Conservation (phyloP, 176 grass and related monocot genomes). For the Otatea glauca region DNA sequence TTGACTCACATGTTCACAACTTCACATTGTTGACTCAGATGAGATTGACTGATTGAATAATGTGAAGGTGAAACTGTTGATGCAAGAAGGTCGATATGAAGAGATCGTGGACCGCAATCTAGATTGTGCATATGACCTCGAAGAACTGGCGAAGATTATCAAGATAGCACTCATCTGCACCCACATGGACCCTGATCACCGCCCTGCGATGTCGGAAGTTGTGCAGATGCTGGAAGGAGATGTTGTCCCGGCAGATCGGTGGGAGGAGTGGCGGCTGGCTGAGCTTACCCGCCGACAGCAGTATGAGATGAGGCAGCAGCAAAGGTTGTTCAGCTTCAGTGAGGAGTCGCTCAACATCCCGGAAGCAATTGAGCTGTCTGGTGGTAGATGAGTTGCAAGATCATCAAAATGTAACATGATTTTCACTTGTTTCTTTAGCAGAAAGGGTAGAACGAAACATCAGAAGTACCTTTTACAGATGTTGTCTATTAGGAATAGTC, state of each 20-base stretch:
- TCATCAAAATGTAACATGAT: slow-evolving; percentile 15
- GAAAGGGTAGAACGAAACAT: slow-evolving; percentile 34
- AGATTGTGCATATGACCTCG: slow-evolving; percentile 34
- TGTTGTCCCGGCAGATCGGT: slow-evolving; percentile 48
- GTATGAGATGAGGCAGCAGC: slow-evolving; percentile 64
- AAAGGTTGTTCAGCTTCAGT: slow-evolving; percentile 55
- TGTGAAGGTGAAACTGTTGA: slow-evolving; percentile 63
- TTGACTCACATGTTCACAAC: background rate
- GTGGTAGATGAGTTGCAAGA: slow-evolving; percentile 57
- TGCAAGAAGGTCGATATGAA: slow-evolving; percentile 52
- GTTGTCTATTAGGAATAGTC: slow-evolving; percentile 29
- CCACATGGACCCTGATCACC: slow-evolving; percentile 49
- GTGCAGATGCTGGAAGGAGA: slow-evolving; percentile 85
- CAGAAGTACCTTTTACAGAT: background rate
- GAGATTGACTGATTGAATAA: background rate
- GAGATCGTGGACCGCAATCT: slow-evolving; percentile 67
- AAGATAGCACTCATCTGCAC: slow-evolving; percentile 88
- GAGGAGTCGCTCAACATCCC: slow-evolving; percentile 65
- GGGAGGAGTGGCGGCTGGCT: slow-evolving; percentile 75
- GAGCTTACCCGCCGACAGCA: slow-evolving; percentile 54
- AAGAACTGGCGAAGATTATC: slow-evolving; percentile 60
- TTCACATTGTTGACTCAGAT: slow-evolving; percentile 33
- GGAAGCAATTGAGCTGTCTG: slow-evolving; percentile 72
- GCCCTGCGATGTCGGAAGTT: slow-evolving; percentile 83
- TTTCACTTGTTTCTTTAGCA: slow-evolving; percentile 1